Evolutionary conservation across 192 early-diverging fungal genomes (phyloP).

Genomic region (Rhizophlyctis rosea): DNA sequence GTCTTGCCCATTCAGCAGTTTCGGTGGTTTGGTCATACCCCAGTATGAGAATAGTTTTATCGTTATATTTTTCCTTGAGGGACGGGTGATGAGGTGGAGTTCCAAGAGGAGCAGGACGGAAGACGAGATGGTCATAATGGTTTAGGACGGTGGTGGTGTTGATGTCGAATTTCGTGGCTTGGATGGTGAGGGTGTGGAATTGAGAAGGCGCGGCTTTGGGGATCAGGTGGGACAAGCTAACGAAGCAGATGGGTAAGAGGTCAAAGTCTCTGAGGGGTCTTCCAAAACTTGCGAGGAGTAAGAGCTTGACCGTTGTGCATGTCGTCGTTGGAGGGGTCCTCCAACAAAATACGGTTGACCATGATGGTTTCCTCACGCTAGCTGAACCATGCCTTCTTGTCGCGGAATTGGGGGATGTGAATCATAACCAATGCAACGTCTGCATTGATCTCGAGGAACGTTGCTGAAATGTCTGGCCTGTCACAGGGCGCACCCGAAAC

Average conservation of each 20-base stretch:
- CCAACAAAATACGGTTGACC: constrained; percentile 56
- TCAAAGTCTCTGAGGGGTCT: constrained; percentile 22
- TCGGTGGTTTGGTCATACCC: too few species aligned
- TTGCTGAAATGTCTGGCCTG: too few species aligned
- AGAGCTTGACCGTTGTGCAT: constrained; percentile 10
- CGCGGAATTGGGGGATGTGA: constrained; percentile 7
- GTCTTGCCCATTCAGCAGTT: too few species aligned
- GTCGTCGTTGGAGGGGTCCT: constrained; percentile 50
- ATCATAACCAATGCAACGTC: too few species aligned
- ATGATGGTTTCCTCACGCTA: constrained; percentile 57
- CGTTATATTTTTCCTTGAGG: neutral
- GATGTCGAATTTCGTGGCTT: constrained; percentile 17
- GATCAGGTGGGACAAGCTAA: constrained; percentile 18
- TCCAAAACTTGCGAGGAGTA: constrained; percentile 20
- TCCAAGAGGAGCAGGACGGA: constrained; percentile 7
- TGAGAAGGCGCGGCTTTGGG: constrained; percentile 2
- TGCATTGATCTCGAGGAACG: too few species aligned
- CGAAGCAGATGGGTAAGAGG: constrained; percentile 18
- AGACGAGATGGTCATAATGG: constrained; percentile 16
- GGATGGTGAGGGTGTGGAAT: constrained; percentile 18
- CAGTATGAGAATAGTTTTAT: neutral
- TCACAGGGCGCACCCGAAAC: too few species aligned
- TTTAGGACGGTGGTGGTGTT: constrained; percentile 18
- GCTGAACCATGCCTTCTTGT: constrained; percentile 38
- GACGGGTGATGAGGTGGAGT: neutral